phyloP scores from a whole-genome alignment of 495 filamentous ascomycete species.

The Tuber aestivum region DNA sequence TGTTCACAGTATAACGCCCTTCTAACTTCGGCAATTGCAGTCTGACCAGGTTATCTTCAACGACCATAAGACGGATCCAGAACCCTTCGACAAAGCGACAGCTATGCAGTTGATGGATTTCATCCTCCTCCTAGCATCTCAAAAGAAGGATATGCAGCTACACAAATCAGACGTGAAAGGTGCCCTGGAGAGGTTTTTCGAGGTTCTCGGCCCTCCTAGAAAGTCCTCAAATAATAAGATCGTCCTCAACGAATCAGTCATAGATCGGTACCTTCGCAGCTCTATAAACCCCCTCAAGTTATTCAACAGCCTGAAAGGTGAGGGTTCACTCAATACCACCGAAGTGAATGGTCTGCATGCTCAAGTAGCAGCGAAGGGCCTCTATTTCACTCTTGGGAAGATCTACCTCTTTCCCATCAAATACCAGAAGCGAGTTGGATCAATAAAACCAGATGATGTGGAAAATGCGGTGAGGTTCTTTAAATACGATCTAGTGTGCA shows the following conservation, averaged over 20 bases:
- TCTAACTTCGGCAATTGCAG: slow-evolving; percentile 35
- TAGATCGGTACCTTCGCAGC: slow-evolving; percentile 67
- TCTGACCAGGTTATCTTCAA: slow-evolving; percentile 44
- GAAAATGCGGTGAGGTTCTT: slow-evolving; percentile 77
- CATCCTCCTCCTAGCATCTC: slow-evolving; percentile 69
- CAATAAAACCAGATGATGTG: slow-evolving; percentile 75
- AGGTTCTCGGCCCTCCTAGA: slow-evolving; percentile 54
- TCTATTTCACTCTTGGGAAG: slow-evolving; percentile 88
- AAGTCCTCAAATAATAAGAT: slow-evolving; percentile 36
- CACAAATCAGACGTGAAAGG: slow-evolving; percentile 80
- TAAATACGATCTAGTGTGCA: slow-evolving; percentile 77
- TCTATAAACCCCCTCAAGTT: slow-evolving; percentile 79
- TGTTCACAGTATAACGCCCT: neutral
- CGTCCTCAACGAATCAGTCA: slow-evolving; percentile 40
- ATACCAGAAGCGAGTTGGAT: slow-evolving; percentile 69
- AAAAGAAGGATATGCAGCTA: slow-evolving; percentile 84
- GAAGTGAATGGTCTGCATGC: slow-evolving; percentile 51
- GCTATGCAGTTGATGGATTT: slow-evolving; percentile 75
- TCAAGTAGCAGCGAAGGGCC: slow-evolving; percentile 69
- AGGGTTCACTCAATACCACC: slow-evolving; percentile 56
- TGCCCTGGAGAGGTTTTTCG: slow-evolving; percentile 85
- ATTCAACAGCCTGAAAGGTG: slow-evolving; percentile 68
- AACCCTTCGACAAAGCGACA: slow-evolving; percentile 67
- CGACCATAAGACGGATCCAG: slow-evolving; percentile 49
- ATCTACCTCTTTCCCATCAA: slow-evolving; percentile 82